Conservation (phyloP, 192 early-diverging fungal genomes). For the Backusella parvicylindrica region DNA sequence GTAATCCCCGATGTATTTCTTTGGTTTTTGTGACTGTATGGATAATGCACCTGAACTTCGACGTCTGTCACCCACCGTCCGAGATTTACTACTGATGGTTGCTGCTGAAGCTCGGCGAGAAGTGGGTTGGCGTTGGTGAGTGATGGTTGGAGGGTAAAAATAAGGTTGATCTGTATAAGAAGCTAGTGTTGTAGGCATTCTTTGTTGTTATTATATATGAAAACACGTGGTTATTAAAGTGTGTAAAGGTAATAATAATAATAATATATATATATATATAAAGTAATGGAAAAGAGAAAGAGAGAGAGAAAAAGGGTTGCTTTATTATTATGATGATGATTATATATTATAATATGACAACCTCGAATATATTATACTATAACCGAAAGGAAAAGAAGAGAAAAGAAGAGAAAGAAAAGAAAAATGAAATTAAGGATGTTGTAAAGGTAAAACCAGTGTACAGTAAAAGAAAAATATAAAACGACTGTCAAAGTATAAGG, state of each 20-base stretch:
- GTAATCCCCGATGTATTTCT: conserved; percentile 44
- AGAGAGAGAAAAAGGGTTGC: background rate
- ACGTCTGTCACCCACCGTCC: conserved; percentile 23
- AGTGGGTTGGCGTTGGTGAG: background rate
- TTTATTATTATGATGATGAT: background rate
- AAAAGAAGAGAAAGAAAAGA: background rate
- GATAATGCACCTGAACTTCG: conserved; percentile 22
- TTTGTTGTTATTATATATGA: background rate
- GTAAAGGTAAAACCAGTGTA: background rate
- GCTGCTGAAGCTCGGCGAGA: conserved; percentile 17
- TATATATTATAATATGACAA: background rate
- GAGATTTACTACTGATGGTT: background rate
- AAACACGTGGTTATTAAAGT: background rate
- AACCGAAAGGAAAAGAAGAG: background rate
- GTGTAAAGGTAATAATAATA: background rate
- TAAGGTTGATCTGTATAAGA: conserved; percentile 2
- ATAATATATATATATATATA: background rate
- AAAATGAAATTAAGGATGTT: background rate
- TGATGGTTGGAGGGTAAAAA: background rate
- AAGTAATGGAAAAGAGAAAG: background rate
- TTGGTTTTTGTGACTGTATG: conserved; percentile 19
- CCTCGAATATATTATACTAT: background rate
- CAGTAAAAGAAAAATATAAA: background rate
- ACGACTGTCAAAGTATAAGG: background rate
- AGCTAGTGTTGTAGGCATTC: conserved; percentile 9